Evolutionary conservation across 768 basidiomycete species (phyloP).

Genomic region (Mycena venus): DNA sequence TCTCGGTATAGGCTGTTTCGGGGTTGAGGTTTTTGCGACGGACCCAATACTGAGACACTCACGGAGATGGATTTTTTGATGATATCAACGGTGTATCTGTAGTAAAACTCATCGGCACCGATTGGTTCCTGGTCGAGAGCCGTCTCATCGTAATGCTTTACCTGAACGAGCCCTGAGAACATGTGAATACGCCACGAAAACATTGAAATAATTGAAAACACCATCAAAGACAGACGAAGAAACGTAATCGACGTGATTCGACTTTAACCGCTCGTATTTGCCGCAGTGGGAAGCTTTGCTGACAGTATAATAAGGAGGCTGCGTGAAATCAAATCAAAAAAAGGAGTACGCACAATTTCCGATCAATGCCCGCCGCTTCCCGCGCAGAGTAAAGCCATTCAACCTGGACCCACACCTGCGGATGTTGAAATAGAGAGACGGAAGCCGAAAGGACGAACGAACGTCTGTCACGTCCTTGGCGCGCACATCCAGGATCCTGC

Average conservation of each 20-base stretch:
- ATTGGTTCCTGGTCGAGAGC: slow-evolving; percentile 56
- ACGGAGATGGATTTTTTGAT: slow-evolving; percentile 51
- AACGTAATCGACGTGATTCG: slow-evolving; percentile 64
- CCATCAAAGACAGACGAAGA: slow-evolving; percentile 61
- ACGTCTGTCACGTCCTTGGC: slow-evolving; percentile 4
- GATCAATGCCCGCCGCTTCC: slow-evolving; percentile 60
- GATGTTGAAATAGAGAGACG: not conserved
- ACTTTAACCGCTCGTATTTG: slow-evolving; percentile 62
- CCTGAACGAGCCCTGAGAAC: slow-evolving; percentile 47
- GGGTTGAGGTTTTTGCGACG: not conserved
- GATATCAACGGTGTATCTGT: slow-evolving; percentile 53
- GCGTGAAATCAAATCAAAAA: not conserved
- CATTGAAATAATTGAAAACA: slow-evolving; percentile 35
- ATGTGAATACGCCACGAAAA: not conserved
- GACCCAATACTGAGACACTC: not conserved
- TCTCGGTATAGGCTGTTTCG: slow-evolving; percentile 58
- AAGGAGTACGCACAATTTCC: slow-evolving; percentile 61
- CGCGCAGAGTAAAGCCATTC: slow-evolving; percentile 68
- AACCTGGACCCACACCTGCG: slow-evolving; percentile 67
- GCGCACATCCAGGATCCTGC: slow-evolving; percentile 9
- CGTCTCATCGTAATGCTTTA: slow-evolving; percentile 55
- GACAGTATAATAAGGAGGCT: not conserved
- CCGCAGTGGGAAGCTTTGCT: slow-evolving; percentile 59
- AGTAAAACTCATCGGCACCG: slow-evolving; percentile 56
- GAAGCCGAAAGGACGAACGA: not conserved